Percentiles rank a stretch among this genome's conserved stretches.
Evolutionary conservation across 192 early-diverging fungal species (phyloP).

Genomic region (Coemansia sp.): DNA sequence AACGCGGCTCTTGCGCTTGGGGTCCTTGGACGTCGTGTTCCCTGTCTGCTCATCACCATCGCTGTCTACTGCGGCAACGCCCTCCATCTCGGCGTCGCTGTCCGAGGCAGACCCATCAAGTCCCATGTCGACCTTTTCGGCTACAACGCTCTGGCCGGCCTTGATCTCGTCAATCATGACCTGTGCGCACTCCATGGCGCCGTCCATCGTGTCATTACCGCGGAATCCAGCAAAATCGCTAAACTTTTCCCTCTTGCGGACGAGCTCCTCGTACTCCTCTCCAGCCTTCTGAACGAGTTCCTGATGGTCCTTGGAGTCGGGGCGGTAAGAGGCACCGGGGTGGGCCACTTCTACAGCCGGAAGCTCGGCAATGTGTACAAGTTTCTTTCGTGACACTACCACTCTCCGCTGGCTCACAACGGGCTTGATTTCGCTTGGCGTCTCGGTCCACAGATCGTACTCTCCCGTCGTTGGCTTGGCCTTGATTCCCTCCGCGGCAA

Average conservation of each 20-base stretch:
- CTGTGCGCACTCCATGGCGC: slow-evolving; percentile 29
- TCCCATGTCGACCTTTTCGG: slow-evolving; percentile 4
- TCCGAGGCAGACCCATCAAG: slow-evolving; percentile 21
- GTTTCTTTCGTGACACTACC: slow-evolving; percentile 18
- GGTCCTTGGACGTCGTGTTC: slow-evolving; percentile 22
- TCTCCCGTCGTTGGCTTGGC: background rate
- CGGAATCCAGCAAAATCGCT: slow-evolving; percentile 11
- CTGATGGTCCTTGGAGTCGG: slow-evolving; percentile 78
- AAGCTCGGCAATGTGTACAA: slow-evolving; percentile 30
- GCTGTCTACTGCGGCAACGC: slow-evolving; percentile 9
- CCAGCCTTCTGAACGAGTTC: slow-evolving; percentile 61
- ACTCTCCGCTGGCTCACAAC: slow-evolving; percentile 9
- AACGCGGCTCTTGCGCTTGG: slow-evolving; percentile 59
- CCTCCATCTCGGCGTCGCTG: slow-evolving; percentile 3
- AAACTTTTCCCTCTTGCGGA: slow-evolving; percentile 22
- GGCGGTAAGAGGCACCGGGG: slow-evolving; percentile 91
- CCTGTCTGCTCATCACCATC: slow-evolving; percentile 8
- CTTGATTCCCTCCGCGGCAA: slow-evolving; percentile 10
- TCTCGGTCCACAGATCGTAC: slow-evolving; percentile 45
- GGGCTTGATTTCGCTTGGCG: background rate
- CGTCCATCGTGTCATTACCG: slow-evolving; percentile 13
- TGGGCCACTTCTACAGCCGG: slow-evolving; percentile 76
- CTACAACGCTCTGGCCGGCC: slow-evolving; percentile 13
- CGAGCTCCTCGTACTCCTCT: slow-evolving; percentile 56
- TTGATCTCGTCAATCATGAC: slow-evolving; percentile 29